Evolutionary conservation across 2,329 filamentous ascomycete species (phyloP), one percentile per base, ranked within the genome.

Genomic region (Penicillium rolfsii): DNA sequence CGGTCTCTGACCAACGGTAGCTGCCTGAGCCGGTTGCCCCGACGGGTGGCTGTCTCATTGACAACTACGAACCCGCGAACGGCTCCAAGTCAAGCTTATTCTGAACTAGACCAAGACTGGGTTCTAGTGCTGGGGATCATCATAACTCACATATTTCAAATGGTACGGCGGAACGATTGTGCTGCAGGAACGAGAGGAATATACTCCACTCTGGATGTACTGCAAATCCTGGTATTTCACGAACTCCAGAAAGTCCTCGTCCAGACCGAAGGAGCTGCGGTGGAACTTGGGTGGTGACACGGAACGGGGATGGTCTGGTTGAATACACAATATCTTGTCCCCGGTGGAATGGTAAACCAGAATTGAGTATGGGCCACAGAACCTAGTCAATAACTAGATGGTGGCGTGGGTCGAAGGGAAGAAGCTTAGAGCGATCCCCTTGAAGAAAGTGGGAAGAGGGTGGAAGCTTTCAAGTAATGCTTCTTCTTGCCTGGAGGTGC

Each of bases 11-110:
- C 50, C 49, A 61, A 62, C 62, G 62, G 62, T 46, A 38, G 59
- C 38, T 52, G 49, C 41, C 43, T 33, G 41, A 58, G 33, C 46
- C 50, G 52, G 19, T 14, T 35, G 38, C 52, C 57, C 60, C 56
- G 60, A 40, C 52, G 61, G 60, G 57, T 55, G 57, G 52, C 56
- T 46, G 56, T 64, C 65, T 52, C 54, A 60, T 54, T 53, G 61
- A 59, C 53, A 33, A 46, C 50, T 52, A 28, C 26, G 46, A 52
- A 52, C 45, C 56, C 55, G 57, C 28, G 48, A 58, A 58, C 58
- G 60, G 56, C 46, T 60, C 52, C 19, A 62, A 43, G 59, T 57
- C 66, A 70, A 67, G 65, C 65, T 64, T 66, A 64, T 66, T 65
- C 49, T 35, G 40, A 62, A 64, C 38, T n/a, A 43, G 43, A 55